Conservation (phyloP, 2,329 filamentous ascomycete species). For the Ophiostoma populinum region DNA sequence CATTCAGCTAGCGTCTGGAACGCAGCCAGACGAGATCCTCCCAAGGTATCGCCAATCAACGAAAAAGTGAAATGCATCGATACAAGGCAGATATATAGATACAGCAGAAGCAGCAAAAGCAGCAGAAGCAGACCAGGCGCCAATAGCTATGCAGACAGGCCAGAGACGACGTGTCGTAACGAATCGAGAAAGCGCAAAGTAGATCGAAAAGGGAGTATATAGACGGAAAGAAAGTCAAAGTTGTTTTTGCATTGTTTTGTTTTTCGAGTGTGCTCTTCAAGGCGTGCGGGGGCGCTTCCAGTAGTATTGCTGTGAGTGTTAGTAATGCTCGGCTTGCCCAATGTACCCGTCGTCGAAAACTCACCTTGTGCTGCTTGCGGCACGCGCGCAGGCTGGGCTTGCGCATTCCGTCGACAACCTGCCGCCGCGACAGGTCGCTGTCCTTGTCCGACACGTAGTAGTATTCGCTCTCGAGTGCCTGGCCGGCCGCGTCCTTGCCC, state of each 20-base stretch:
- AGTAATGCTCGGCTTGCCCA: background rate
- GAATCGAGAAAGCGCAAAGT: too few species aligned
- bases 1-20: too few species aligned
- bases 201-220: too few species aligned
- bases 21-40: too few species aligned
- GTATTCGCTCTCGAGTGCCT: conserved; percentile 86
- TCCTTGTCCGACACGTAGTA: conserved; percentile 90
- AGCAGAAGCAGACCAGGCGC: background rate
- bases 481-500: conserved; percentile 91
- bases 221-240: too few species aligned
- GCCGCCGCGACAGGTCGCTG: conserved; percentile 56
- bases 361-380: conserved; percentile 93
- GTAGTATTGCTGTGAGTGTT: conserved; percentile 7
- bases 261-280: background rate
- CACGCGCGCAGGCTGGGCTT: conserved; percentile 82
- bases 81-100: too few species aligned
- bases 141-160: conserved; percentile 1
- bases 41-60: background rate
- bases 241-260: background rate
- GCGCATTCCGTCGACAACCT: conserved; percentile 69
- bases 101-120: background rate
- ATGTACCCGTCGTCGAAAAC: conserved; percentile 12
- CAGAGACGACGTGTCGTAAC: too few species aligned
- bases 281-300: conserved; percentile 7
- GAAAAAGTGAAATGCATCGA: too few species aligned